Evolutionary conservation across 2,329 filamentous ascomycete genomes (phyloP).

Genomic region (Bipolaris oryzae): DNA sequence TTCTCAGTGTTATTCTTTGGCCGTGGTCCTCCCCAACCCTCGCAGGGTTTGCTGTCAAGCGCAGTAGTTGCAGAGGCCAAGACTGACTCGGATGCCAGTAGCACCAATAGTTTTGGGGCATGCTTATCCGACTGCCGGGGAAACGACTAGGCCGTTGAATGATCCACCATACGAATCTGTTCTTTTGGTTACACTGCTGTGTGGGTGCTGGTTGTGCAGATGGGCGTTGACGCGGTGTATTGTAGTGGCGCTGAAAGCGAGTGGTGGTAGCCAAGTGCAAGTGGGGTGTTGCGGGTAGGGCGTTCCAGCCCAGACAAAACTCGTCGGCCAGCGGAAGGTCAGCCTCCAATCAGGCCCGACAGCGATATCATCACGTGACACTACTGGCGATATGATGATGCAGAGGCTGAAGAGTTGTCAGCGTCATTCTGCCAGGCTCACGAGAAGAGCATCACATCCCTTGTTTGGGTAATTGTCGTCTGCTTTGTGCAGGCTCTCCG

Average conservation of each 20-base stretch:
- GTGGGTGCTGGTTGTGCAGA: slow-evolving; percentile 60
- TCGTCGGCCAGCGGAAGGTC: slow-evolving; percentile 6
- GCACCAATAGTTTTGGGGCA: slow-evolving; percentile 42
- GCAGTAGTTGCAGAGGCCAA: slow-evolving; percentile 47
- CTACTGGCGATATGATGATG: slow-evolving; percentile 13
- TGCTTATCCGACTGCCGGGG: slow-evolving; percentile 58
- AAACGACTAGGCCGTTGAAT: slow-evolving; percentile 62
- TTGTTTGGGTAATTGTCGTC: neutral
- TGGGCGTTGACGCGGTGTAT: slow-evolving; percentile 50
- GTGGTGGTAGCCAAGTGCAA: slow-evolving; percentile 16
- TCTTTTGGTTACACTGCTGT: slow-evolving; percentile 57
- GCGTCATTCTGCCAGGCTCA: slow-evolving; percentile 5
- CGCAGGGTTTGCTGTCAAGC: slow-evolving; percentile 55
- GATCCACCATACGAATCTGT: slow-evolving; percentile 59
- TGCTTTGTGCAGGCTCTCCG: slow-evolving; percentile 1
- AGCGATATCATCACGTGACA: slow-evolving; percentile 32
- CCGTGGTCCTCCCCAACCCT: slow-evolving; percentile 31
- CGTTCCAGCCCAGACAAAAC: slow-evolving; percentile 6
- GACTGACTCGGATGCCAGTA: slow-evolving; percentile 42
- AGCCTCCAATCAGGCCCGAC: slow-evolving; percentile 21
- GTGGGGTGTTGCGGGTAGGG: slow-evolving; percentile 25
- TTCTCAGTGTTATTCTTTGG: slow-evolving; percentile 37
- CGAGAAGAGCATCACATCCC: slow-evolving; percentile 2
- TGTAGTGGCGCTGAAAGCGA: too few species aligned
- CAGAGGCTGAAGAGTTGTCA: slow-evolving; percentile 24